phyloP scores from a whole-genome alignment of 2,329 filamentous ascomycete genomes.

The Conoideocrella luteorostrata region DNA sequence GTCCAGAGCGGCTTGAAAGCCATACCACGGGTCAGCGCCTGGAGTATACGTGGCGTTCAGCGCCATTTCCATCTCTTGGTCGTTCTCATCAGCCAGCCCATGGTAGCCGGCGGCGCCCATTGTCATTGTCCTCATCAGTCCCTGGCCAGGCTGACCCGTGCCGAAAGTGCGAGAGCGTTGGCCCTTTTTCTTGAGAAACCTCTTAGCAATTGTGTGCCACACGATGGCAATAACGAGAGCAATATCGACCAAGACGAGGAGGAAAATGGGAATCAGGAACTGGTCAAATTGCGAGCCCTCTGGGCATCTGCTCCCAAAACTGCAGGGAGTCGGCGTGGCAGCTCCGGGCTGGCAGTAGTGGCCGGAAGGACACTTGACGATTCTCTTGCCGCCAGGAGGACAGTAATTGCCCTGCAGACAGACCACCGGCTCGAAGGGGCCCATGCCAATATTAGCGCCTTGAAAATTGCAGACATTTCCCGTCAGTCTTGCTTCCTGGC shows the following conservation, averaged over 20 bases:
- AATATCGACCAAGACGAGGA: conserved; percentile 37
- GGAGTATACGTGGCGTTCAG: conserved; percentile 26
- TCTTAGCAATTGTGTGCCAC: conserved; percentile 14
- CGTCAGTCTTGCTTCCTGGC: conserved; percentile 29
- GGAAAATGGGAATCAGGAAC: conserved; percentile 34
- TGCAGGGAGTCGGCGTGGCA: conserved; percentile 40
- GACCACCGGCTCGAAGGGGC: conserved; percentile 43
- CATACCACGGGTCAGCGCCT: conserved; percentile 19
- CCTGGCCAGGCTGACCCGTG: neutral
- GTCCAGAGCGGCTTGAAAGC: conserved; percentile 32
- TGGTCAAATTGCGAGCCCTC: conserved; percentile 35
- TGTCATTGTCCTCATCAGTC: neutral
- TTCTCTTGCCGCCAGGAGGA: conserved; percentile 32
- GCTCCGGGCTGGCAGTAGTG: conserved; percentile 47
- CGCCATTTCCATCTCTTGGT: conserved; percentile 25
- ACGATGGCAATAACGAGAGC: conserved; percentile 28
- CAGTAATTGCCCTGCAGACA: conserved; percentile 46
- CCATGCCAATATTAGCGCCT: conserved; percentile 34
- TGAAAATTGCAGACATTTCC: conserved; percentile 25
- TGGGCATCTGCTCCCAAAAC: conserved; percentile 38
- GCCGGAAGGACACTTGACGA: conserved; percentile 37
- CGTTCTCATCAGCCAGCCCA: conserved; percentile 23
- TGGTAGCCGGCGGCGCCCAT: conserved; percentile 25
- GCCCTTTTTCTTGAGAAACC: conserved; percentile 16
- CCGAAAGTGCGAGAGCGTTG: conserved; percentile 17